Conservation (phyloP, 2,329 filamentous ascomycete genomes). For the Colletotrichum musae region DNA sequence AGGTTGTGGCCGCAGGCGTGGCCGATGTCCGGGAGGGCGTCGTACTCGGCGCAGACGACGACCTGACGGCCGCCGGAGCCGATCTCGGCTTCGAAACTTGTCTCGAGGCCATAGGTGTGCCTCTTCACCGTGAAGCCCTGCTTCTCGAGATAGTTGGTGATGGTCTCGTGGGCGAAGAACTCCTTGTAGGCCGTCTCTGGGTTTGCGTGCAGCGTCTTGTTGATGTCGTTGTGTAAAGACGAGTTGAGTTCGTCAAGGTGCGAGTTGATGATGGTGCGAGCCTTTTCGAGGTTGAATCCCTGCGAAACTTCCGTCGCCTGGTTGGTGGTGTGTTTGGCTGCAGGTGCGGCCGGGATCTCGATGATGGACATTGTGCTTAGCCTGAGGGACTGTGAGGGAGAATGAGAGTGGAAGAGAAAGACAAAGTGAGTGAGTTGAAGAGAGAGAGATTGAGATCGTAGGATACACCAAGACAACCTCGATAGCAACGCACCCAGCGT, state of each 20-base stretch:
- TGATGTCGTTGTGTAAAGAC: constrained; percentile 41
- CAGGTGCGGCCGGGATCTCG: constrained; percentile 9
- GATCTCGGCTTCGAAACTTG: constrained; percentile 63
- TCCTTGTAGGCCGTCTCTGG: constrained; percentile 68
- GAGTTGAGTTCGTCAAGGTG: constrained; percentile 42
- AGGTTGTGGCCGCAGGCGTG: constrained; percentile 63
- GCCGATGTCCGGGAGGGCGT: constrained; percentile 62
- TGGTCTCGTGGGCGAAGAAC: constrained; percentile 64
- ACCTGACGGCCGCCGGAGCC: constrained; percentile 59
- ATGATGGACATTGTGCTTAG: constrained; percentile 22
- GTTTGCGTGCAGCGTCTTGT: constrained; percentile 54
- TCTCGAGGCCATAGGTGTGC: constrained; percentile 65
- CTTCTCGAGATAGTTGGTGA: constrained; percentile 59
- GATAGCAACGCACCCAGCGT: background rate
- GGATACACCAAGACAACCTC: background rate
- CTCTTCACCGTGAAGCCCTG: constrained; percentile 62
- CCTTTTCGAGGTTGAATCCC: constrained; percentile 40
- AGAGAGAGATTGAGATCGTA: constrained; percentile 7
- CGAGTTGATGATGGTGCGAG: constrained; percentile 43
- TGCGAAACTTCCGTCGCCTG: background rate
- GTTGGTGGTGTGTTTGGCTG: constrained; percentile 9
- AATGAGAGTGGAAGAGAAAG: background rate
- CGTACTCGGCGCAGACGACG: constrained; percentile 62
- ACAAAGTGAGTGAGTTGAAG: too few relatives aligned
- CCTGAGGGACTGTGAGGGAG: background rate